phyloP scores from a whole-genome alignment of 805 yeast genomes.

The Saturnispora saitoi region DNA sequence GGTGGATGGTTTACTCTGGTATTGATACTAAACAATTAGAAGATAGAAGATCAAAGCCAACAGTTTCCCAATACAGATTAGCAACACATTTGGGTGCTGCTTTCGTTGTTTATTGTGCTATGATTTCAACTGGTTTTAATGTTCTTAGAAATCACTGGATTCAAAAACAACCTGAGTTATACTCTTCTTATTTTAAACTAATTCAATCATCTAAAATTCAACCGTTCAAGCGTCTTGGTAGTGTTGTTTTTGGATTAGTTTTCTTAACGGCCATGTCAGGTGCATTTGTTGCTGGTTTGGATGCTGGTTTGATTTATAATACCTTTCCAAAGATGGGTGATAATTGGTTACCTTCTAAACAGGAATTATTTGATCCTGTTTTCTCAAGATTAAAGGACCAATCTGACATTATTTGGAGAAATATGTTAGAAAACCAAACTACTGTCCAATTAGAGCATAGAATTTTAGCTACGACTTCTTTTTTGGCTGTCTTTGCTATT shows the following conservation, averaged over 20 bases:
- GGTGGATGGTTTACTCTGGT: conserved; percentile 99
- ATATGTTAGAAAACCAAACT: conserved; percentile 87
- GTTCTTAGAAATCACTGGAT: conserved; percentile 67
- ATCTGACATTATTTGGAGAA: conserved; percentile 84
- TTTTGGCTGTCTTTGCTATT: conserved; percentile 57
- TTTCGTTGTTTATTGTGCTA: conserved; percentile 75
- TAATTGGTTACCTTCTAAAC: conserved; percentile 58
- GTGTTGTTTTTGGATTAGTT: conserved; percentile 56
- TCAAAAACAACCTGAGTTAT: conserved; percentile 53
- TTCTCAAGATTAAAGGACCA: conserved; percentile 60
- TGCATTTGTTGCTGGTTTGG: conserved; percentile 96
- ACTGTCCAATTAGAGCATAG: conserved; percentile 93
- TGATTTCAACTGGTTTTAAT: conserved; percentile 84
- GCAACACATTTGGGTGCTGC: conserved; percentile 95
- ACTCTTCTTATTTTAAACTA: conserved; percentile 44
- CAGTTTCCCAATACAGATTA: conserved; percentile 90
- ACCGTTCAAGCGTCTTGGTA: conserved; percentile 46
- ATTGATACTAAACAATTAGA: conserved; percentile 69
- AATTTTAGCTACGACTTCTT: conserved; percentile 73
- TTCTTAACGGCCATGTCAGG: conserved; percentile 95
- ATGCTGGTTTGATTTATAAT: conserved; percentile 94
- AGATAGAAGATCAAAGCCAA: conserved; percentile 86
- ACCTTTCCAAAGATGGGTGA: conserved; percentile 97
- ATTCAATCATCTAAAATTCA: conserved; percentile 54
- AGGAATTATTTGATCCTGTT: conserved; percentile 69